phyloP scores from a whole-genome alignment of 768 basidiomycete species.

The Lyophyllum decastes region DNA sequence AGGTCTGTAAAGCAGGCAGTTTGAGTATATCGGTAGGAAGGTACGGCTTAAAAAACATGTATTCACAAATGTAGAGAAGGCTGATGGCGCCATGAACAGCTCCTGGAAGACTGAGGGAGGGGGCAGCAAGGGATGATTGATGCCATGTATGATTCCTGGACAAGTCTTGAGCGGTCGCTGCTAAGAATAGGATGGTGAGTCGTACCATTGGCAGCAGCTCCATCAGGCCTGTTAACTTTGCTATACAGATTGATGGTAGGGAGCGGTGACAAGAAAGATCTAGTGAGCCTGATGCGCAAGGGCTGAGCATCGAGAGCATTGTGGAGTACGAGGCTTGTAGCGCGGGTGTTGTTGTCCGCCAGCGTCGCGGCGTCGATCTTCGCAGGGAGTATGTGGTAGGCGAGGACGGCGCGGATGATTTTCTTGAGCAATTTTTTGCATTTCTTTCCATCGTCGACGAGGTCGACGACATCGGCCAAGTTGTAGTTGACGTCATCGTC shows the following conservation, averaged over 20 bases:
- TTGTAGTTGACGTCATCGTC: constrained; percentile 11
- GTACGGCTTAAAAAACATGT: background rate
- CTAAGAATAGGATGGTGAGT: background rate
- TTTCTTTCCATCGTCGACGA: constrained; percentile 39
- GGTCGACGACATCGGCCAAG: constrained; percentile 24
- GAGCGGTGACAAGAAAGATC: constrained; percentile 31
- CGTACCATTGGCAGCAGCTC: constrained; percentile 54
- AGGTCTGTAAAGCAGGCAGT: constrained; percentile 39
- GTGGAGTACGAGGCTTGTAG: constrained; percentile 44
- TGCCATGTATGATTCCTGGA: constrained; percentile 51
- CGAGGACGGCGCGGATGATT: constrained; percentile 53
- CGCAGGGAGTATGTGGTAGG: constrained; percentile 57
- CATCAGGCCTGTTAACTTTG: constrained; percentile 40
- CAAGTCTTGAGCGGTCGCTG: background rate
- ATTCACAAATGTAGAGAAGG: constrained; percentile 53
- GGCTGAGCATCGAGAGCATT: constrained; percentile 46
- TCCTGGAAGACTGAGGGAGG: constrained; percentile 53
- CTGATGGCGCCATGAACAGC: constrained; percentile 39
- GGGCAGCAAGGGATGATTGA: constrained; percentile 57
- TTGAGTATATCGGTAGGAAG: background rate
- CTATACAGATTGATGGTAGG: constrained; percentile 52
- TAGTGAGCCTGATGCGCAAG: constrained; percentile 43
- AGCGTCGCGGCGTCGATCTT: constrained; percentile 38
- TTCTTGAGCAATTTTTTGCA: constrained; percentile 57
- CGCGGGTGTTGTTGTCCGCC: constrained; percentile 54